Percentiles rank a stretch among this genome's conserved stretches.
Evolutionary conservation across 768 basidiomycete genomes (phyloP).

Genomic region (Phanerochaete sordida): DNA sequence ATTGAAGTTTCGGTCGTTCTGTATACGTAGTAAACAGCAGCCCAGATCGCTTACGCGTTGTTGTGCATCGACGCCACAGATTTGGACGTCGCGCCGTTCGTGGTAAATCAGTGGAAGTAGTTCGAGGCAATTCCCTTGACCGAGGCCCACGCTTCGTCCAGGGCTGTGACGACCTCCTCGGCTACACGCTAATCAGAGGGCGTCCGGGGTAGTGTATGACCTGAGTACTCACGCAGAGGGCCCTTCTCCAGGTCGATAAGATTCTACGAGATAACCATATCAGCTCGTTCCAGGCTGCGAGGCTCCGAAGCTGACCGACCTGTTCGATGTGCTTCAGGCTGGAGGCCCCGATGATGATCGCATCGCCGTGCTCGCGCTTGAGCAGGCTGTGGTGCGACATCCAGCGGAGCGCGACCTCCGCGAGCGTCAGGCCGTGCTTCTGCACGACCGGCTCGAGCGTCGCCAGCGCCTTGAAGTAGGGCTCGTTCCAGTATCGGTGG

Average conservation of each 20-base stretch:
- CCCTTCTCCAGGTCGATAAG: too few relatives aligned
- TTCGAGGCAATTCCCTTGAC: constrained; percentile 13
- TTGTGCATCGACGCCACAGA: neutral
- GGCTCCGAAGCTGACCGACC: neutral
- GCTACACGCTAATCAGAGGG: constrained; percentile 5
- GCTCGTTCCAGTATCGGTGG: constrained; percentile 33
- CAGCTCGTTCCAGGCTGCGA: too few relatives aligned
- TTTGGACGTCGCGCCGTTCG: too few relatives aligned
- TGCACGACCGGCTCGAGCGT: constrained; percentile 29
- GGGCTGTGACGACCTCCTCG: constrained; percentile 13
- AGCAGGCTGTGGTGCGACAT: constrained; percentile 43
- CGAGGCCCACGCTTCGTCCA: constrained; percentile 20
- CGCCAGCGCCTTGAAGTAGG: constrained; percentile 30
- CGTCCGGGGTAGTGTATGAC: too few relatives aligned
- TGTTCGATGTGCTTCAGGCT: constrained; percentile 51
- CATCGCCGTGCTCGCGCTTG: constrained; percentile 44
- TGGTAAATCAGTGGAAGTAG: constrained; percentile 11
- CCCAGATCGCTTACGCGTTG: neutral
- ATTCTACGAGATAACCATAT: too few relatives aligned
- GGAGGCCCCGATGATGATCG: constrained; percentile 60
- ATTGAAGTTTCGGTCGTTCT: too few relatives aligned
- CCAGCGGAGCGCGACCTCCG: constrained; percentile 38
- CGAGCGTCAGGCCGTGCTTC: constrained; percentile 21
- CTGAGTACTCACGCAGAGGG: too few relatives aligned
- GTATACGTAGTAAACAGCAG: too few relatives aligned